These are phyloP conservation scores for Cladosporium cucumerinum DNA, from an alignment of 2,329 filamentous ascomycete species.

Conservation along the genomic window DNA sequence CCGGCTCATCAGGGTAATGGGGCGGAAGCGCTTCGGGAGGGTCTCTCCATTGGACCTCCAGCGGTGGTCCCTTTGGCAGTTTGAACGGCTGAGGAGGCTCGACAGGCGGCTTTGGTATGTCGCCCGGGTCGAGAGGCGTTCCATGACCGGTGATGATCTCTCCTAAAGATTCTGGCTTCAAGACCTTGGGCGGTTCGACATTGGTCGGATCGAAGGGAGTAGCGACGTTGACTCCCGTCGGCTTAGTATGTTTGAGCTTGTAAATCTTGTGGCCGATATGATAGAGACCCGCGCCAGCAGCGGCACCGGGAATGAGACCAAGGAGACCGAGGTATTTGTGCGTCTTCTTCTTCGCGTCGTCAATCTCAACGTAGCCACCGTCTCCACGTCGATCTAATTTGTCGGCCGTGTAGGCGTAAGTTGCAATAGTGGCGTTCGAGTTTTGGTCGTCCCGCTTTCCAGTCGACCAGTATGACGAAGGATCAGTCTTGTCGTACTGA, in stretches of 20 bases:
- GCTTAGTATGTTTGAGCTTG: background rate
- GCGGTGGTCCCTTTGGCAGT: background rate
- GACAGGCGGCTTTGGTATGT: background rate
- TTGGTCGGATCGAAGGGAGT: background rate
- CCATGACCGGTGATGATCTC: background rate
- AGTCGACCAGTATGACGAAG: conserved; percentile 4
- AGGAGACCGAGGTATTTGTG: background rate
- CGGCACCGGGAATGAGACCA: background rate
- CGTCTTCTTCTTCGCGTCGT: background rate
- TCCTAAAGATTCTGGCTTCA: background rate
- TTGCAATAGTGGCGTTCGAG: background rate
- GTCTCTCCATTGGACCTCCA: background rate
- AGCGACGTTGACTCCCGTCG: background rate
- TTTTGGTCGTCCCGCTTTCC: background rate
- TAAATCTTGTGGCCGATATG: background rate
- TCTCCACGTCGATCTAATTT: background rate
- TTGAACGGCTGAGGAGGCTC: background rate
- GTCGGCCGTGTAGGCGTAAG: background rate
- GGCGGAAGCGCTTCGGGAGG: background rate
- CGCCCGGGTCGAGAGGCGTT: background rate
- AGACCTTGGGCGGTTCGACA: background rate
- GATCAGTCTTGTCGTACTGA: background rate
- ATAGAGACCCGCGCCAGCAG: background rate
- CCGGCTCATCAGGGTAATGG: background rate
- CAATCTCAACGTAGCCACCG: background rate